Conservation (phyloP, 2,329 filamentous ascomycete genomes). For the Dothiorella sarmentorum region DNA sequence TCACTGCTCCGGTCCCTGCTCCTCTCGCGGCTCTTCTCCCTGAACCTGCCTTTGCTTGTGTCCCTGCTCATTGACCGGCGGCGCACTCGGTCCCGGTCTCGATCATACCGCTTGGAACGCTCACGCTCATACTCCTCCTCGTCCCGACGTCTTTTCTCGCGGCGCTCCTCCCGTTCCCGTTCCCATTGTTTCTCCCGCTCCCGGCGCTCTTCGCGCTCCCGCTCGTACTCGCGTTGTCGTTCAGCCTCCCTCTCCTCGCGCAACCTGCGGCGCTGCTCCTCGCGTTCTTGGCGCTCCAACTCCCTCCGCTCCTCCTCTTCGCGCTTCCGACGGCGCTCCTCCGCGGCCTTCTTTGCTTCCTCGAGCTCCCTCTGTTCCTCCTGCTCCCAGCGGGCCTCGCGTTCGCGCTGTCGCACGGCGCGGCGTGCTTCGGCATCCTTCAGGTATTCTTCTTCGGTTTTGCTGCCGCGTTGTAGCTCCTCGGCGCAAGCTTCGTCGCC, state of each 20-base stretch:
- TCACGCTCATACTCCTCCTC: constrained; percentile 51
- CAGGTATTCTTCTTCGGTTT: constrained; percentile 71
- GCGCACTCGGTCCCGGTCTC: constrained; percentile 29
- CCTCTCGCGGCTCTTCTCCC: neutral
- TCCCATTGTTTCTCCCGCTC: constrained; percentile 37
- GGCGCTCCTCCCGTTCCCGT: constrained; percentile 18
- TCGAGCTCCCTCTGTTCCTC: constrained; percentile 53
- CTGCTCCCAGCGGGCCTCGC: constrained; percentile 57
- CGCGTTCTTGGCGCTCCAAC: constrained; percentile 28
- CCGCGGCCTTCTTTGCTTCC: constrained; percentile 55
- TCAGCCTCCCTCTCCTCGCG: constrained; percentile 44
- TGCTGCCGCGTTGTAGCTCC: constrained; percentile 63
- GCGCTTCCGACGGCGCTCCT: constrained; percentile 49
- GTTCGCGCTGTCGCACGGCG: constrained; percentile 58
- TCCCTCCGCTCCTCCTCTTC: constrained; percentile 44
- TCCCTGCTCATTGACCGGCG: constrained; percentile 13
- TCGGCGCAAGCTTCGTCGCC: constrained; percentile 65
- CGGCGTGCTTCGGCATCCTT: constrained; percentile 61
- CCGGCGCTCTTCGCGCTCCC: constrained; percentile 48
- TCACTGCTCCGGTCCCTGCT: constrained; percentile 22
- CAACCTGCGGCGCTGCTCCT: constrained; percentile 38
- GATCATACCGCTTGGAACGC: constrained; percentile 29
- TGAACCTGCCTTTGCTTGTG: neutral
- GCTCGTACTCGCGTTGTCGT: constrained; percentile 45
- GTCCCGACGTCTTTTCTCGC: constrained; percentile 36